Conservation (phyloP, 345 rosid species). For the Brassica cretica region DNA sequence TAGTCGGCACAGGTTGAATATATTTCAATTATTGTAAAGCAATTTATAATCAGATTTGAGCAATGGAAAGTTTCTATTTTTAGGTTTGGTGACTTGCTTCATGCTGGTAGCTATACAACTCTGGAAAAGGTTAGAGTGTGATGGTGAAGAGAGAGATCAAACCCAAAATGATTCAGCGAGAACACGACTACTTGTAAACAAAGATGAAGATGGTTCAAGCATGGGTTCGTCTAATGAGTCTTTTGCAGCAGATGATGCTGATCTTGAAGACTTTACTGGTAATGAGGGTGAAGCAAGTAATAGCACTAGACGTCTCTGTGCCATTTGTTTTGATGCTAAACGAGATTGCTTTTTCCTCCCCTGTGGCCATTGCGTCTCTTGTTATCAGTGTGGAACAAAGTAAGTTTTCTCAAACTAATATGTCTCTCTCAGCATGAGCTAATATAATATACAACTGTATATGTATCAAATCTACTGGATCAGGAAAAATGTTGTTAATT, state of each 20-base stretch:
- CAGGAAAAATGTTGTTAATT: neutral
- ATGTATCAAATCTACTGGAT: neutral
- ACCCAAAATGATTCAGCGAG: slow-evolving; percentile 32
- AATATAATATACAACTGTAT: neutral
- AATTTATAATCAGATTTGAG: neutral
- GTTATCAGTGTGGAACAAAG: slow-evolving; percentile 72
- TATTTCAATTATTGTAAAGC: neutral
- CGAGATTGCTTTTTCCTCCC: slow-evolving; percentile 92
- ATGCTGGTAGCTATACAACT: slow-evolving; percentile 51
- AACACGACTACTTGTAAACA: slow-evolving; percentile 56
- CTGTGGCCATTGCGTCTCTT: slow-evolving; percentile 87
- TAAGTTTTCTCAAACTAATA: slow-evolving; percentile 15
- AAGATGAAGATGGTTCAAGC: slow-evolving; percentile 72
- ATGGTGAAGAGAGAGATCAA: slow-evolving; percentile 29
- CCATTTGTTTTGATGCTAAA: slow-evolving; percentile 86
- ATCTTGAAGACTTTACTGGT: slow-evolving; percentile 48
- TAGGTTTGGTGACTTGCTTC: slow-evolving; percentile 60
- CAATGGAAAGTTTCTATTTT: neutral
- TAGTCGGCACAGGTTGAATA: slow-evolving; percentile 57
- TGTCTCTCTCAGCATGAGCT: neutral
- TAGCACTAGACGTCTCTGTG: slow-evolving; percentile 66
- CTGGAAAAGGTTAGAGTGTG: slow-evolving; percentile 47
- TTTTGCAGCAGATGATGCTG: slow-evolving; percentile 54
- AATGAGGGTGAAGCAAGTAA: slow-evolving; percentile 56
- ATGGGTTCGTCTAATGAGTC: slow-evolving; percentile 65